Percentiles rank a stretch among this genome's conserved stretches.
Evolutionary conservation across 345 rosid genomes (phyloP).

Genomic region (Cardamine chenopodiifolia): DNA sequence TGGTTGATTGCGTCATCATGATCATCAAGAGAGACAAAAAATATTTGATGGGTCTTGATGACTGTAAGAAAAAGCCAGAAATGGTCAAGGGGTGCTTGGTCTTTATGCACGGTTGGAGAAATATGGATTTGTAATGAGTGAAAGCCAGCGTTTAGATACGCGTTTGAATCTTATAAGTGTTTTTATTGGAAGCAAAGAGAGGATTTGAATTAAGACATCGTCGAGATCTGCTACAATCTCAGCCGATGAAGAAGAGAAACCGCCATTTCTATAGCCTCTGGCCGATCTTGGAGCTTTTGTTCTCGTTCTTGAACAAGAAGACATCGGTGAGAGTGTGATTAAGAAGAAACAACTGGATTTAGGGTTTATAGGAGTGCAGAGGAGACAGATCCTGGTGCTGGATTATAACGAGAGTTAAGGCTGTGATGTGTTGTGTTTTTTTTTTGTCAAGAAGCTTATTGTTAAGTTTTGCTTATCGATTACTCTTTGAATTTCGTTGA

Average conservation of each 20-base stretch:
- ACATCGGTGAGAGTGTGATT: constrained; percentile 14
- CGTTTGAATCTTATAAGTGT: constrained; percentile 31
- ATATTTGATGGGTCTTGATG: background rate
- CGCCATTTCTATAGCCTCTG: background rate
- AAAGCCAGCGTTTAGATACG: constrained; percentile 47
- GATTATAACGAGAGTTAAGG: background rate
- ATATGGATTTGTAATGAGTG: constrained; percentile 41
- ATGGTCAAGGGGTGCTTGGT: constrained; percentile 15
- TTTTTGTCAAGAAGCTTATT: constrained; percentile 33
- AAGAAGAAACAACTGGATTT: background rate
- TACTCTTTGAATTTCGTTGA: constrained; percentile 29
- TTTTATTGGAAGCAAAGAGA: constrained; percentile 31
- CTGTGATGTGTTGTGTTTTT: constrained; percentile 19
- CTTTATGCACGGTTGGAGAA: constrained; percentile 12
- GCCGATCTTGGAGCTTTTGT: constrained; percentile 32
- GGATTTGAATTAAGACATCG: constrained; percentile 40
- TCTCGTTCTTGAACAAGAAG: constrained; percentile 21
- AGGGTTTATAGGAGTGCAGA: background rate
- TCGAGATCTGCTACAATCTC: constrained; percentile 28
- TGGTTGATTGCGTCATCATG: background rate
- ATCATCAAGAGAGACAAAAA: constrained; percentile 23
- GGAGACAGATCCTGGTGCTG: background rate
- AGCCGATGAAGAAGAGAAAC: constrained; percentile 21
- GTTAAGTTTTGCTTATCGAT: constrained; percentile 12
- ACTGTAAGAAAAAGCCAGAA: constrained; percentile 29